Evolutionary conservation across 768 basidiomycete genomes (phyloP).

Genomic region (Termitomyces titanicus): DNA sequence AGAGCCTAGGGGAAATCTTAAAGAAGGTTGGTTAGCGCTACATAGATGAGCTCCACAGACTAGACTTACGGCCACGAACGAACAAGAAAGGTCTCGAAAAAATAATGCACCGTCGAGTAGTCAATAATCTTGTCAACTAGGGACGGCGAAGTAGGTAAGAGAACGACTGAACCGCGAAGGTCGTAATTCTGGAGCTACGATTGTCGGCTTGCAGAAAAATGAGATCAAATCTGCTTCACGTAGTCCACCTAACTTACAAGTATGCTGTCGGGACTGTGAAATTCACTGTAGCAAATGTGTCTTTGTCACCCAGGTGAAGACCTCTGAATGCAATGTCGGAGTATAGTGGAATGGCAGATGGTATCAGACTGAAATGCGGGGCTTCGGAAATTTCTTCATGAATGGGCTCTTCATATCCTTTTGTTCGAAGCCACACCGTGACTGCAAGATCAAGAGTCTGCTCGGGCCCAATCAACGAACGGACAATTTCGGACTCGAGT

Average conservation of each 20-base stretch:
- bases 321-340: constrained; percentile 27
- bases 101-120: constrained; percentile 27
- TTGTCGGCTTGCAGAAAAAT: constrained; percentile 17
- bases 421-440: constrained; percentile 15
- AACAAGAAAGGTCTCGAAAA: constrained; percentile 20
- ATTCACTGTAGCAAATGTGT: constrained; percentile 19
- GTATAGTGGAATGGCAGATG: constrained; percentile 12
- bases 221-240: not conserved
- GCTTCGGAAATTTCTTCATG: not conserved
- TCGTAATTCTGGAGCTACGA: constrained; percentile 25
- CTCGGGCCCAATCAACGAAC: constrained; percentile 11
- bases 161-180: constrained; percentile 32
- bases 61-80: constrained; percentile 26
- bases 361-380: not conserved
- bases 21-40: not conserved
- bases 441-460: constrained; percentile 20
- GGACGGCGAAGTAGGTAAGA: constrained; percentile 30
- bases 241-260: constrained; percentile 22
- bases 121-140: constrained; percentile 23
- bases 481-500: constrained; percentile 3
- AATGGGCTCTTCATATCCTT: not conserved
- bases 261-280: constrained; percentile 25
- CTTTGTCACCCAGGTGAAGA: constrained; percentile 23
- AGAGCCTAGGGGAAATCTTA: constrained; percentile 22
- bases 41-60: not conserved